These are phyloP conservation scores for Russula abietina DNA, from an alignment of 768 basidiomycete species.

Conservation along the genomic window DNA sequence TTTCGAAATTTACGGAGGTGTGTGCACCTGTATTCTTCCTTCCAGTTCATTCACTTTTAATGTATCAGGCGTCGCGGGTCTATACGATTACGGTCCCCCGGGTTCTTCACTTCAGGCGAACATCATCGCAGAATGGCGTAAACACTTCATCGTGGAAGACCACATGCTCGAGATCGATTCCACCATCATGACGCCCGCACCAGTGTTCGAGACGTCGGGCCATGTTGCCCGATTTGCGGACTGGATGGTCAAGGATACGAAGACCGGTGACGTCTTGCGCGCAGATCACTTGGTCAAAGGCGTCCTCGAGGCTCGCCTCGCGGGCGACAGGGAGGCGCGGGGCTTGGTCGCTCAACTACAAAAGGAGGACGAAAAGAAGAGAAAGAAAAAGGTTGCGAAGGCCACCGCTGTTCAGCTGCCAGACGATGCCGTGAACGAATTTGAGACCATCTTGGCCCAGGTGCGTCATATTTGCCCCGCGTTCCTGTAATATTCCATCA, in stretches of 20 bases:
- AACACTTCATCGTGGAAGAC: constrained; percentile 97
- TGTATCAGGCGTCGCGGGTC: constrained; percentile 78
- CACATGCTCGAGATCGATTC: constrained; percentile 98
- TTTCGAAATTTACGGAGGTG: constrained; percentile 98
- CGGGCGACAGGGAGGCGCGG: constrained; percentile 85
- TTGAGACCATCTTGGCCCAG: constrained; percentile 83
- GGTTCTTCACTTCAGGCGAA: constrained; percentile 95
- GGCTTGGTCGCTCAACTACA: constrained; percentile 57
- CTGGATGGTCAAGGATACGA: constrained; percentile 97
- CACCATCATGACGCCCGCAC: constrained; percentile 91
- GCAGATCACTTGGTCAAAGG: constrained; percentile 94
- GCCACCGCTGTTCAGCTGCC: constrained; percentile 60
- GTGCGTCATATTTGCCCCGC: constrained; percentile 39
- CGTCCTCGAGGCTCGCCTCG: constrained; percentile 85
- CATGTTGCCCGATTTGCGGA: constrained; percentile 98
- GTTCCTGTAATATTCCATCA: not conserved
- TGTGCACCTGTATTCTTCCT: constrained; percentile 29
- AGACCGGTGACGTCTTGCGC: constrained; percentile 94
- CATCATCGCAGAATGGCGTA: constrained; percentile 93
- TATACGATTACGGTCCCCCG: constrained; percentile 97
- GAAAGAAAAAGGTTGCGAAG: constrained; percentile 80
- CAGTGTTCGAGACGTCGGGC: constrained; percentile 94
- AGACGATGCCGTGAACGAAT: constrained; percentile 68
- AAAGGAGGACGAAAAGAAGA: constrained; percentile 55
- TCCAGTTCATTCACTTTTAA: not conserved